Evolutionary conservation across 2,329 filamentous ascomycete genomes (phyloP), one percentile per base, ranked within the genome.

Genomic region (Fusarium mangiferae): DNA sequence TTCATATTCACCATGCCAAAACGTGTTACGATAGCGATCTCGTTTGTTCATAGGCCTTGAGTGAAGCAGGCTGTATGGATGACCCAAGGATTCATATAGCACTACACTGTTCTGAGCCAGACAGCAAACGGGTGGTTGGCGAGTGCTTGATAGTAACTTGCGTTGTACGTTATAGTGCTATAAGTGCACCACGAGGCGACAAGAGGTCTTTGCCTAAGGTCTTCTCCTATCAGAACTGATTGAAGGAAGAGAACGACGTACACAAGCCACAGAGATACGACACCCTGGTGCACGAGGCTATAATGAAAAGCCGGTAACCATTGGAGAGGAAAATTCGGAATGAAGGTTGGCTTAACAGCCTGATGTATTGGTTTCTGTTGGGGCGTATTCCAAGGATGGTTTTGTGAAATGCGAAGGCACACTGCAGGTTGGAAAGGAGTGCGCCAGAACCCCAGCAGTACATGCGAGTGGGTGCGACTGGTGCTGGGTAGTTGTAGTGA

Each of bases 401-500:
- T 71, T 63, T 70, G 55, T 68, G 44, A 49, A 55, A 51, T 69
- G 33, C 54, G 26, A 68, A 62, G 62, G 55, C 59, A 51, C 24
- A 55, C 42, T 56, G 65, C 55, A 63, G 52, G 39, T 78, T 75
- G 77, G 77, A 78, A 77, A 75, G 55, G 62, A 48, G 35, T 73
- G 66, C 42, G 51, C 35, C 33, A 45, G 41, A 45, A 48, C 63
- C 62, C 63, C 59, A 68, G 38, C 68, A 44, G 52, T 49, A 20
- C 36, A 42, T 56, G 56, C 44, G 18, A 55, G 38, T 38, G 35
- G 51, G 35, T 36, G 59, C 55, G 56, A 35, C 48, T 15, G 15
- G 24, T 22, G 41, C 46, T 46, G 28, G 41, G 24, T 33, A 18
- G 55, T 52, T 59, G 59, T 35, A n/a, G 49, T 26, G 58, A 49